A percentile compares a stretch with the other conserved stretches of the same genome.
phyloP scores from a whole-genome alignment of 352 stramenopile species.

The Phytophthora macrochlamydospora region DNA sequence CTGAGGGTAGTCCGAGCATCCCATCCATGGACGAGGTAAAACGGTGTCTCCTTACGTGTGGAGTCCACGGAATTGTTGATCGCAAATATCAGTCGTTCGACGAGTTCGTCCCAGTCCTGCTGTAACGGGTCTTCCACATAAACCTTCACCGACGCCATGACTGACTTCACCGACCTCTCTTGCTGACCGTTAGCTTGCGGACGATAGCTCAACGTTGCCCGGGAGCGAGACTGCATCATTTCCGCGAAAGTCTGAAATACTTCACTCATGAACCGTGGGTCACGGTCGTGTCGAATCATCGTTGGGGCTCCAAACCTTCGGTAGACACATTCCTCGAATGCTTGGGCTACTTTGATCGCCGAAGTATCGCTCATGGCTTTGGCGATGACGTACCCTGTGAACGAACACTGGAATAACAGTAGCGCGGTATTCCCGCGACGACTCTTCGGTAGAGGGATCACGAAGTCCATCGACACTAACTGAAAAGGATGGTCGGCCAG shows the following conservation, averaged over 20 bases:
- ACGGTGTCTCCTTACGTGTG: not conserved
- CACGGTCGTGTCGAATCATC: slow-evolving; percentile 10
- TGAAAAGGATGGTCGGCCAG: not conserved
- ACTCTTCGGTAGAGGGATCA: not conserved
- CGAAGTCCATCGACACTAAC: not conserved
- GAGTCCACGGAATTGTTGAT: slow-evolving; percentile 3
- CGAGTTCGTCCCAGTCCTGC: slow-evolving; percentile 14
- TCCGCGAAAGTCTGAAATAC: slow-evolving; percentile 12
- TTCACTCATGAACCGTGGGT: slow-evolving; percentile 21
- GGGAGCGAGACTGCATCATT: slow-evolving; percentile 4
- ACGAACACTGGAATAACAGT: slow-evolving; percentile 5
- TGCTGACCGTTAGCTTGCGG: slow-evolving; percentile 22
- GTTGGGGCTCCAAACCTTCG: slow-evolving; percentile 7
- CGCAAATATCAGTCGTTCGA: not conserved
- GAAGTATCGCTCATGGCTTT: not conserved
- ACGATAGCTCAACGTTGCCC: slow-evolving; percentile 14
- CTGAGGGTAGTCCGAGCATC: not conserved
- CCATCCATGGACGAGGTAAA: slow-evolving; percentile 5
- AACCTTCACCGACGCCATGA: slow-evolving; percentile 2
- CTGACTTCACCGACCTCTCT: slow-evolving; percentile 7
- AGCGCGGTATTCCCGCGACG: slow-evolving; percentile 2
- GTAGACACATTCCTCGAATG: slow-evolving; percentile 2
- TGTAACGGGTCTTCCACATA: slow-evolving; percentile 10
- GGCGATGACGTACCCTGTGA: slow-evolving; percentile 1
- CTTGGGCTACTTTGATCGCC: not conserved